These are phyloP conservation scores for Malassezia sp. DNA, from an alignment of 1,284 basidiomycete species.

Conservation along the genomic window DNA sequence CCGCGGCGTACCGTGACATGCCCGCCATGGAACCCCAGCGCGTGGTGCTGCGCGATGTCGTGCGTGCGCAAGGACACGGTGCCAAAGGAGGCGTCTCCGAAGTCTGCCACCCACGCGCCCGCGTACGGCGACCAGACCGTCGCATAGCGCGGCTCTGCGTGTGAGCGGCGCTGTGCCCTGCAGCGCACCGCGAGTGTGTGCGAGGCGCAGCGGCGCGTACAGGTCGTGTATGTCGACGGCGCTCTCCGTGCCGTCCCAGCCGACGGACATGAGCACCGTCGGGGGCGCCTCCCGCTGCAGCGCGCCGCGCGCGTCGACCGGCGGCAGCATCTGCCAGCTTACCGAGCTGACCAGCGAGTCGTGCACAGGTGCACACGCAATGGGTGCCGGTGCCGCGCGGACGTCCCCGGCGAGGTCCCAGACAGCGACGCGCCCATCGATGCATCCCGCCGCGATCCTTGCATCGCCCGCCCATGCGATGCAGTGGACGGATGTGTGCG, in stretches of 20 bases:
- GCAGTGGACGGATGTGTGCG: background rate
- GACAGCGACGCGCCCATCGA: conserved; percentile 4
- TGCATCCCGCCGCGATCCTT: conserved; percentile 1
- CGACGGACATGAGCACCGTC: conserved; percentile 8
- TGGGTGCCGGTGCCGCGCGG: background rate
- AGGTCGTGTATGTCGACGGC: conserved; percentile 1
- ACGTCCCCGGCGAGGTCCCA: background rate
- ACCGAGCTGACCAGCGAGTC: conserved; percentile 11
- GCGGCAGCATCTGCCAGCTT: conserved; percentile 12
- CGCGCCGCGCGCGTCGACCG: background rate
- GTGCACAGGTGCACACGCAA: conserved; percentile 1
- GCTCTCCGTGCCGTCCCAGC: conserved; percentile 10
- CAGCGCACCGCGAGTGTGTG: conserved; percentile 4
- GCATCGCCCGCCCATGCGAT: conserved; percentile 7
- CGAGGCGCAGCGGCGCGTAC: conserved; percentile 3
- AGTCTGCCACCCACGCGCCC: conserved; percentile 7
- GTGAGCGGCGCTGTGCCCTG: too few species aligned
- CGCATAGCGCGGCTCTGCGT: conserved; percentile 13
- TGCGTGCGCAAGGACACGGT: conserved; percentile 9
- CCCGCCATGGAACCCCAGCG: conserved; percentile 13
- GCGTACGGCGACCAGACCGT: conserved; percentile 8
- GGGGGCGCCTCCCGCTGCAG: background rate
- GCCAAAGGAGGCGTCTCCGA: conserved; percentile 14
- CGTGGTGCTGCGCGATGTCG: conserved; percentile 11
- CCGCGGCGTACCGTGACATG: conserved; percentile 7